phyloP scores from a whole-genome alignment of 192 early-diverging fungal genomes.

The Gaertneriomyces semiglobifer region DNA sequence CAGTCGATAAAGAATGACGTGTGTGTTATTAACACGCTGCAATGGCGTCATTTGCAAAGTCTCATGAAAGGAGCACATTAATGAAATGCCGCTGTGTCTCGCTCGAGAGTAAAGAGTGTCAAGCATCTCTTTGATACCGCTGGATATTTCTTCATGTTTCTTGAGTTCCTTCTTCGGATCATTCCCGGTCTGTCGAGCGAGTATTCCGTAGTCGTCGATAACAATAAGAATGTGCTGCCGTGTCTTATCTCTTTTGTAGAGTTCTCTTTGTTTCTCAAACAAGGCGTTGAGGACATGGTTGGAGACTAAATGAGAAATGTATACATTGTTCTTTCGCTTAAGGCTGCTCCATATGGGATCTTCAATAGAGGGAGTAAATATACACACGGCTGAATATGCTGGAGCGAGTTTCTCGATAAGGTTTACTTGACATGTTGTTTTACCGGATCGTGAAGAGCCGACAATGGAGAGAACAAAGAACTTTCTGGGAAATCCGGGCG shows the following conservation, averaged over 20 bases:
- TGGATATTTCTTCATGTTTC: background rate
- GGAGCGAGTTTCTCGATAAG: slow-evolving; percentile 3
- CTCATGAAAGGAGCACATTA: slow-evolving; percentile 2
- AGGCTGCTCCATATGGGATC: background rate
- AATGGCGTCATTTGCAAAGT: slow-evolving; percentile 6
- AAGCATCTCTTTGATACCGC: background rate
- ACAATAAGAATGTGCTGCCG: background rate
- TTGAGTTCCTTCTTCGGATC: background rate
- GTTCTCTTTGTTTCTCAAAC: slow-evolving; percentile 3
- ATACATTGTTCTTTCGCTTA: background rate
- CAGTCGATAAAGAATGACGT: slow-evolving; percentile 3
- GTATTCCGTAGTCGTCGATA: background rate
- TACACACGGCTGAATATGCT: background rate
- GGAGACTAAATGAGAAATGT: background rate
- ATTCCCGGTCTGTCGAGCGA: background rate
- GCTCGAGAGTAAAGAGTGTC: background rate
- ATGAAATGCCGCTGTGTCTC: background rate
- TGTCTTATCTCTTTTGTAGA: background rate
- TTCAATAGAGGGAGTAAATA: slow-evolving; percentile 2
- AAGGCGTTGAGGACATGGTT: background rate
- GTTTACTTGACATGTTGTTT: slow-evolving; percentile 1
- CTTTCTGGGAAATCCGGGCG: background rate
- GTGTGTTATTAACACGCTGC: background rate
- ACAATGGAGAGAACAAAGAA: background rate
- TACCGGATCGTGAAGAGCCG: slow-evolving; percentile 8